Base-by-base conservation (phyloP, 331 rosid species). In the Cydonia oblonga region DNA sequence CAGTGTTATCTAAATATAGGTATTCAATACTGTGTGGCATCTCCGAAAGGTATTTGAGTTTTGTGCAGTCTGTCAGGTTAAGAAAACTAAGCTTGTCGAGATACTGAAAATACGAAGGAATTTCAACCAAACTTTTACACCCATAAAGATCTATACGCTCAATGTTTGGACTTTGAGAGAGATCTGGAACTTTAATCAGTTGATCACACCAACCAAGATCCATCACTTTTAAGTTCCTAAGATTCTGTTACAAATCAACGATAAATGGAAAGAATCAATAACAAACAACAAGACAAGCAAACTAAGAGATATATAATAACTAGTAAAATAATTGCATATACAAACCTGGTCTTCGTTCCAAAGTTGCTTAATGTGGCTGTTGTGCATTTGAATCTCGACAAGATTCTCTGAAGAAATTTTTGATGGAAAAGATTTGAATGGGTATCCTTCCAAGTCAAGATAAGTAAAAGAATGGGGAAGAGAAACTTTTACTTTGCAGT, bases 261-360 rank as follows among this genome's bases (percentile, higher is more conserved):
- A 60, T 0, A 60, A 15, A 60, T 5, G 1, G 5, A 7, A 59
- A 57, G 7, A 22, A 20, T 56, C 1, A 59, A 59, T 14, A 59
- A 59, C 64, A 24, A 24, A 23, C 18, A 19, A 12, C 18, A 10
- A 10, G 1, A 23, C 11, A 57, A 22, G 24, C 18, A 22, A 26
- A 57, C 30, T 4, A 23, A 1, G 14, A 10, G 1, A 22, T 57
- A 12, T 8, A 53, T 23, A 12, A 5, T 6, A 57, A 57, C 29
- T 24, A 23, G 25, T 25, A 13, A 25, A 59, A 20, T 13, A 24
- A 2, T 38, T 38, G n/a, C 32, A 66, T 66, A 26, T 19, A 20
- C 5, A 16, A 42, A 75, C 79, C 74, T 75, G 53, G 29, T 9
- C 74, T 58, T 59, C 15, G 4, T 58, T 23, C 74, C 69, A 75